Percentiles rank a stretch among this genome's conserved stretches.
These are phyloP conservation scores for Sphaceloma murrayae DNA, from an alignment of 2,329 filamentous ascomycete genomes.

Conservation along the genomic window DNA sequence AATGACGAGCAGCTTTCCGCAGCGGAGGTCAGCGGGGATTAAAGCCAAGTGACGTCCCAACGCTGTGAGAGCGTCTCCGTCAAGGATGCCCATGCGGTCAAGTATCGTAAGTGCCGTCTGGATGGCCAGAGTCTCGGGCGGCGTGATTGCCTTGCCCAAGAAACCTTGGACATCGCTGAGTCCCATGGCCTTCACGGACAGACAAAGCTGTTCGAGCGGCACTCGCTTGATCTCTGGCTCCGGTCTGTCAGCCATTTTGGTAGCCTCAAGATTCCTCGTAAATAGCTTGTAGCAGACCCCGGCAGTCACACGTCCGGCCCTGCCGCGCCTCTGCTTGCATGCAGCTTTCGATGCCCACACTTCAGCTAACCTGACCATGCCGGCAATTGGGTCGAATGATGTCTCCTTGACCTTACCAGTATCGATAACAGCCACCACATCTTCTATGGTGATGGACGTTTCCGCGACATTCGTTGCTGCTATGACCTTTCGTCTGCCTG, in stretches of 20 bases:
- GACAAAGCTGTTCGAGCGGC: slow-evolving; percentile 83
- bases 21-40: slow-evolving; percentile 86
- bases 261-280: slow-evolving; percentile 69
- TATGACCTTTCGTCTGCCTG: slow-evolving; percentile 80
- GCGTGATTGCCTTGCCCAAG: slow-evolving; percentile 76
- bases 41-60: slow-evolving; percentile 88
- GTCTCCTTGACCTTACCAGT: slow-evolving; percentile 95
- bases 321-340: slow-evolving; percentile 85
- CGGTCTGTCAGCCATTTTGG: slow-evolving; percentile 75
- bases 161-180: slow-evolving; percentile 73
- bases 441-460: slow-evolving; percentile 96
- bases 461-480: slow-evolving; percentile 95
- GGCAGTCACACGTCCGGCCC: slow-evolving; percentile 83
- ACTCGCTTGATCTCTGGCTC: slow-evolving; percentile 92
- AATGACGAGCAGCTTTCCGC: slow-evolving; percentile 91
- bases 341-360: slow-evolving; percentile 91
- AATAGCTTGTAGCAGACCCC: slow-evolving; percentile 94
- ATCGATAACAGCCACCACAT: slow-evolving; percentile 92
- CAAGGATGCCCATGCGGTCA: slow-evolving; percentile 76
- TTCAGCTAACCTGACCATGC: slow-evolving; percentile 89
- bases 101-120: slow-evolving; percentile 74
- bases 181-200: slow-evolving; percentile 93
- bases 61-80: slow-evolving; percentile 77
- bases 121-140: slow-evolving; percentile 75
- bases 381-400: slow-evolving; percentile 80